Conservation (phyloP, 371 early-diverging fungal genomes). For the Rhizopus arrhizus region DNA sequence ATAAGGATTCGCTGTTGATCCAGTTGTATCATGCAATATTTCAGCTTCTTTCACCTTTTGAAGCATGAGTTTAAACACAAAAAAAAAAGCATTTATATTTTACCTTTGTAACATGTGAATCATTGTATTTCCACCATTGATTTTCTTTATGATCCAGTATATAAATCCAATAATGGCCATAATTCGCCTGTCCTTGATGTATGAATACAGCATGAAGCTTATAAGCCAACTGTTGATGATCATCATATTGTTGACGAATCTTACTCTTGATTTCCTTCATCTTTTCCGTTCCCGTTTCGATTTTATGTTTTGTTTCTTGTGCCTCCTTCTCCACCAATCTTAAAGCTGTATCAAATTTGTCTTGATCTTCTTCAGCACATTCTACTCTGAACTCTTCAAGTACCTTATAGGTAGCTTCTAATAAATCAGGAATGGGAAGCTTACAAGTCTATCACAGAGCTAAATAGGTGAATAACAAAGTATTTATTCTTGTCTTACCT, state of each 20-base stretch:
- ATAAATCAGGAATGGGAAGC: slow-evolving; percentile 46
- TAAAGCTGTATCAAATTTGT: slow-evolving; percentile 24
- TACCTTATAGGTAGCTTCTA: slow-evolving; percentile 42
- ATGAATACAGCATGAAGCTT: slow-evolving; percentile 72
- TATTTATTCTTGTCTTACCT: slow-evolving; percentile 21
- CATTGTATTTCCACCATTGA: slow-evolving; percentile 87
- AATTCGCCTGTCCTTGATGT: slow-evolving; percentile 72
- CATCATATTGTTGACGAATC: slow-evolving; percentile 41
- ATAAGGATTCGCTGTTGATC: slow-evolving; percentile 67
- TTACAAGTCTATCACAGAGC: slow-evolving; percentile 28
- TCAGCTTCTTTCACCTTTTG: slow-evolving; percentile 53
- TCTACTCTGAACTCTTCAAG: slow-evolving; percentile 26
- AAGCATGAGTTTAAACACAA: background rate
- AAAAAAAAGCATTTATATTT: background rate
- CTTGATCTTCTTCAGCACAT: slow-evolving; percentile 3
- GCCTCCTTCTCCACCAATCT: slow-evolving; percentile 27
- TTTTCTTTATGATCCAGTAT: slow-evolving; percentile 65
- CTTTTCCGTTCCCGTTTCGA: slow-evolving; percentile 14
- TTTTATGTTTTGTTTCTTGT: slow-evolving; percentile 16
- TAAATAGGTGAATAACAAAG: slow-evolving; percentile 3
- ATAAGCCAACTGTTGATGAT: slow-evolving; percentile 51
- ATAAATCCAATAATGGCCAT: slow-evolving; percentile 91
- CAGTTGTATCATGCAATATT: slow-evolving; percentile 58
- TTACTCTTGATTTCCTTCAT: slow-evolving; percentile 22
- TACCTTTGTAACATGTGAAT: slow-evolving; percentile 71